These are phyloP conservation scores for Jacaranda mimosifolia DNA, from an alignment of 257 asterid genomes.

Conservation along the genomic window DNA sequence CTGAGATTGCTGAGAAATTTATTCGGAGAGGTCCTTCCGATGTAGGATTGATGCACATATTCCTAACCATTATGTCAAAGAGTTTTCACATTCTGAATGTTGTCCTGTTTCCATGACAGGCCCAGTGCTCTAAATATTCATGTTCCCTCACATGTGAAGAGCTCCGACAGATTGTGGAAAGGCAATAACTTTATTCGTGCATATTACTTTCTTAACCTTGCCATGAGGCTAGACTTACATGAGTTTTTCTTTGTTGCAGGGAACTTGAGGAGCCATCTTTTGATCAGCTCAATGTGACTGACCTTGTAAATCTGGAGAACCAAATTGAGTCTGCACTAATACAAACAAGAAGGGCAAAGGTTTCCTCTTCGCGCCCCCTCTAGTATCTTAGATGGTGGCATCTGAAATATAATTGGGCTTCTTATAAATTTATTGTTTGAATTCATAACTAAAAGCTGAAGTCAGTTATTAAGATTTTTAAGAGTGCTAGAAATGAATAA, in stretches of 20 bases:
- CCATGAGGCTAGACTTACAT: not conserved
- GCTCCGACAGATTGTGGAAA: constrained; percentile 58
- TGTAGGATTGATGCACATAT: no score
- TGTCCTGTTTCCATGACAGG: constrained; percentile 27
- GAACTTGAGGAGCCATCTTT: constrained; percentile 46
- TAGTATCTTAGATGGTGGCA: not conserved
- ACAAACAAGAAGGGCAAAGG: constrained; percentile 59
- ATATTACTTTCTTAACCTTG: not conserved
- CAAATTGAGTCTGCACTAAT: constrained; percentile 60
- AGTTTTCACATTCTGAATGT: no score
- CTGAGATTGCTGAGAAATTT: no score
- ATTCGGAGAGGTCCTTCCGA: no score
- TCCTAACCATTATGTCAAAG: no score
- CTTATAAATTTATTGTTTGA: not conserved
- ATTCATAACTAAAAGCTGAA: not conserved
- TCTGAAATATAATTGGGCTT: no score
- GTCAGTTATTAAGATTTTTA: not conserved
- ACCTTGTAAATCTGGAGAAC: constrained; percentile 55
- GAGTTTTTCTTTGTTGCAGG: constrained; percentile 36
- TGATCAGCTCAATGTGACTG: constrained; percentile 49
- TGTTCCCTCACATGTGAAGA: constrained; percentile 45
- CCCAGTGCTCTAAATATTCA: constrained; percentile 34
- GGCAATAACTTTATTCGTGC: constrained; percentile 42
- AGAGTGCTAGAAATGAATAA: not conserved
- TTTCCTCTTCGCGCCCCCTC: constrained; percentile 8